Evolutionary conservation across 2,329 filamentous ascomycete genomes (phyloP).

Genomic region (Penicillium italicum): DNA sequence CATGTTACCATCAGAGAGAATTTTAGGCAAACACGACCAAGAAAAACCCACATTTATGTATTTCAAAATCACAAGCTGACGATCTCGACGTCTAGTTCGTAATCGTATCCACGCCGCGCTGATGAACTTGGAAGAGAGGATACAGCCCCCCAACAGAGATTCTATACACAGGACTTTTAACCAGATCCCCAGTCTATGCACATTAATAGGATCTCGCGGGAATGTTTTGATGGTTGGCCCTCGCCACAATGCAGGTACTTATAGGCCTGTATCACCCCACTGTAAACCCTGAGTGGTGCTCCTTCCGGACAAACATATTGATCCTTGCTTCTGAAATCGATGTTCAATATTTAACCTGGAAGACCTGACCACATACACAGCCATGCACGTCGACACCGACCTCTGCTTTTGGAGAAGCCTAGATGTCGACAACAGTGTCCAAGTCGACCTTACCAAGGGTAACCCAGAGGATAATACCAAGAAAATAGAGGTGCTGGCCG

Average conservation of each 20-base stretch:
- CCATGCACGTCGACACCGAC: conserved; percentile 1
- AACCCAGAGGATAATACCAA: not conserved
- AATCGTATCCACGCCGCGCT: not conserved
- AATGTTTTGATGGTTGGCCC: not conserved
- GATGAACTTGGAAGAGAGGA: not conserved
- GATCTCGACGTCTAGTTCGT: not conserved
- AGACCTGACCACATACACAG: not conserved
- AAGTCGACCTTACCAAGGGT: not conserved
- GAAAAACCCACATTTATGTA: not conserved
- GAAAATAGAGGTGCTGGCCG: not conserved
- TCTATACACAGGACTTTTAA: not conserved
- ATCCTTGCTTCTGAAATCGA: not conserved
- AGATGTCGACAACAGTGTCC: not conserved
- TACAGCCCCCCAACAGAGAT: not conserved
- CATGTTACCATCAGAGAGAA: too few species aligned
- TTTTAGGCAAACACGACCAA: not conserved
- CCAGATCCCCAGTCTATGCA: conserved; percentile 18
- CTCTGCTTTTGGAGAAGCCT: conserved; percentile 6
- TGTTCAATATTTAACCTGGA: conserved; percentile 1
- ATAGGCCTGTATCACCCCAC: not conserved
- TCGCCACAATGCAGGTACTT: not conserved
- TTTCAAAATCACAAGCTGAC: not conserved
- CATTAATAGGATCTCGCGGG: not conserved
- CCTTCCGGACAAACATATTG: not conserved
- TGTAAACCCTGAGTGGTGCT: not conserved